A percentile compares a stretch with the other conserved stretches of the same genome.
phyloP scores from a whole-genome alignment of 108 stramenopile genomes.

The Mediolabrus comicus region DNA sequence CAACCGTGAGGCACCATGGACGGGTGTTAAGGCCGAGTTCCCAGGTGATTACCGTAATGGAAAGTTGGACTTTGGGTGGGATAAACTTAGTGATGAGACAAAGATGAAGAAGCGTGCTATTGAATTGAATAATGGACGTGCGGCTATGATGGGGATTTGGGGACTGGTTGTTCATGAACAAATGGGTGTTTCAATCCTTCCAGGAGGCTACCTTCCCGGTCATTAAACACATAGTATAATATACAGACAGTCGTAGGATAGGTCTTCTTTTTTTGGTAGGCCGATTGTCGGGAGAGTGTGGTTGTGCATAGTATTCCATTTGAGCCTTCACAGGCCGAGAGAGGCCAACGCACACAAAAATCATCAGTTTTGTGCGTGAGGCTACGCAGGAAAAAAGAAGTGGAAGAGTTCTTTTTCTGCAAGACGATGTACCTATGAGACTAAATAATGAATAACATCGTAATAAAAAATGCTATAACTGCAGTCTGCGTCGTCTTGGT shows the following conservation, averaged over 20 bases:
- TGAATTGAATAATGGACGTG: slow-evolving; percentile 74
- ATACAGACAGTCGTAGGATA: not conserved
- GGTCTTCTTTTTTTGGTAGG: not conserved
- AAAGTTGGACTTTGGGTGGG: slow-evolving; percentile 70
- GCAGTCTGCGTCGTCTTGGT: too few species aligned
- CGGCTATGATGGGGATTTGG: slow-evolving; percentile 66
- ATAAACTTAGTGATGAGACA: slow-evolving; percentile 51
- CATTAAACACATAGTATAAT: not conserved
- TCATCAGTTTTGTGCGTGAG: too few species aligned
- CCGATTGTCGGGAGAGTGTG: not conserved
- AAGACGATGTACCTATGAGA: too few species aligned
- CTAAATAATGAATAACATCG: too few species aligned
- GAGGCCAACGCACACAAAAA: too few species aligned
- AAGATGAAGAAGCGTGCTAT: slow-evolving; percentile 81
- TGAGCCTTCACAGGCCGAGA: too few species aligned
- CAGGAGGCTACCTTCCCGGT: slow-evolving; percentile 14
- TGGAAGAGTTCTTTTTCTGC: too few species aligned
- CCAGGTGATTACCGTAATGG: slow-evolving; percentile 81
- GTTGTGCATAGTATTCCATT: not conserved
- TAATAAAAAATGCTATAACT: too few species aligned
- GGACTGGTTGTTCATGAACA: slow-evolving; percentile 9
- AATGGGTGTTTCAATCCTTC: slow-evolving; percentile 13
- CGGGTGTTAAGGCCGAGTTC: slow-evolving; percentile 61
- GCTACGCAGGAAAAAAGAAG: too few species aligned
- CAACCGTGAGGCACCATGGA: slow-evolving; percentile 38